Evolutionary conservation across 768 basidiomycete genomes (phyloP), one percentile per base, ranked within the genome.

Genomic region (Tylopilus subfusipes): DNA sequence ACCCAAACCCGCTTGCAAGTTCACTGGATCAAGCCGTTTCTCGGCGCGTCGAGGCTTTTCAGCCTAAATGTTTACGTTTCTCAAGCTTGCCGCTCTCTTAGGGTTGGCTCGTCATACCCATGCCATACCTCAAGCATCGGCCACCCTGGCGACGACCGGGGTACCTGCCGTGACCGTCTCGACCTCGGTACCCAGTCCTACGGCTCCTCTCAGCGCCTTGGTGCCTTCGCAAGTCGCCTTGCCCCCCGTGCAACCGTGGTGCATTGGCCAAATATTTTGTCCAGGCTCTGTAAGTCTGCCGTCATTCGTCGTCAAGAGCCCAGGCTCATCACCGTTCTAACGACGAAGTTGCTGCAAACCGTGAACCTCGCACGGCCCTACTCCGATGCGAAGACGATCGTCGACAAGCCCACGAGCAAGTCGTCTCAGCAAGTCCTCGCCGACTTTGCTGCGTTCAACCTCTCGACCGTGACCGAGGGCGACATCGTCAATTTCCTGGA

Each of bases 371-470:
- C 93, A 0, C 68, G 78, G 39, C 72, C 88, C 25, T 97, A 79
- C 65, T 67, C 78, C 0, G 94, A 97, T 69, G 83, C 85, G 43
- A 96, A 97, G 73, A 94, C 90, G 0, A 85, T 96, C 68, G 88
- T 89, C 9, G 94, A 96, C 76, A 76, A 94, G 77, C 93, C 93
- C 3, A 96, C 93, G 2, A 78, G 75, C 64, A 83, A 85, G 61
- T 69, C 78, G 0, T 65, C 85, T 1, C 82, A 84, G 60, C 74
- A 77, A 48, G 91, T 93, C 14, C 74, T 94, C 45, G 69, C 79
- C 1, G 88, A 87, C 58, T 97, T 92, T 61, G 66, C 71, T 7
- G 70, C 71, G 42, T 63, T 72, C 69, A 57, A 68, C 53, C 33
- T 68, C 34, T 61, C 73, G 0, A 72, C 63, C 39, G 70, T 79